Conservation (phyloP, 192 early-diverging fungal genomes). For the Irineochytrium annulatum region DNA sequence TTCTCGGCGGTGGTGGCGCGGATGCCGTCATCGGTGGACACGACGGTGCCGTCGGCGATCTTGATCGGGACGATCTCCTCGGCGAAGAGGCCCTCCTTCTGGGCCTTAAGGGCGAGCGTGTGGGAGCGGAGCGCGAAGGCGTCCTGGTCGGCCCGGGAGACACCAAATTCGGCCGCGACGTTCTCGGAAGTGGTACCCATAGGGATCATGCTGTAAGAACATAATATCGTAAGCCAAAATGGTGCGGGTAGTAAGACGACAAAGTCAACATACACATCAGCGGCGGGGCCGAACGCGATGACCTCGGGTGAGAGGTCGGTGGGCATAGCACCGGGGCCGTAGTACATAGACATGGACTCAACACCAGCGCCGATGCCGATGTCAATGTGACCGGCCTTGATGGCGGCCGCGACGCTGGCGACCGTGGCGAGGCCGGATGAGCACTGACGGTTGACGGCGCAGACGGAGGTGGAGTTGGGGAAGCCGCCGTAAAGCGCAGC, state of each 20-base stretch:
- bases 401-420: slow-evolving; percentile 79
- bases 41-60: slow-evolving; percentile 78
- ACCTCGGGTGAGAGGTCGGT: slow-evolving; percentile 71
- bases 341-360: slow-evolving; percentile 89
- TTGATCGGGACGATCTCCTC: slow-evolving; percentile 86
- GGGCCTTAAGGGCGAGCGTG: slow-evolving; percentile 76
- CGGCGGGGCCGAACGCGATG: slow-evolving; percentile 62
- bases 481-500: slow-evolving; percentile 81
- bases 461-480: slow-evolving; percentile 75
- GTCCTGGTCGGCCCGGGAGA: slow-evolving; percentile 88
- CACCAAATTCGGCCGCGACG: slow-evolving; percentile 82
- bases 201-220: slow-evolving; percentile 28
- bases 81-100: slow-evolving; percentile 85
- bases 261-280: slow-evolving; percentile 59
- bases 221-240: neutral
- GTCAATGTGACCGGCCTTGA: slow-evolving; percentile 85
- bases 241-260: neutral
- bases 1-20: slow-evolving; percentile 75
- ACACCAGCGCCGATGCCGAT: slow-evolving; percentile 93
- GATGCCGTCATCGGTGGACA: slow-evolving; percentile 89
- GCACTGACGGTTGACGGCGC: slow-evolving; percentile 91
- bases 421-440: slow-evolving; percentile 88
- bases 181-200: slow-evolving; percentile 93
- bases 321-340: slow-evolving; percentile 75
- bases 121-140: slow-evolving; percentile 83